Evolutionary conservation across 805 yeast species (phyloP), one percentile per base, ranked within the genome.

Genomic region (Diddensiella caesifluorescens): DNA sequence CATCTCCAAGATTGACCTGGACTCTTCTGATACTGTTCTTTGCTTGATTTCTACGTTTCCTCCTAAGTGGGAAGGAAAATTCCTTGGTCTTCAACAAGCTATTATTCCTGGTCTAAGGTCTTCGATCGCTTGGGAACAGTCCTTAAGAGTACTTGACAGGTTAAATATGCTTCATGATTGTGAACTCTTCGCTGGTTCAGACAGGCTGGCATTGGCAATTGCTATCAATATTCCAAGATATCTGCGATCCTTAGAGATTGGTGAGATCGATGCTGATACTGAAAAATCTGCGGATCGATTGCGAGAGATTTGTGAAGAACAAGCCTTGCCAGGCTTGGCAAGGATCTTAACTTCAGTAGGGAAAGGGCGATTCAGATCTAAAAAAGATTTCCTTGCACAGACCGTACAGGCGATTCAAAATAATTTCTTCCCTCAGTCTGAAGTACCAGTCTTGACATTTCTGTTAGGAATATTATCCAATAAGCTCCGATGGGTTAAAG

Each of bases 51-150:
- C 92, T 0, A 83, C 92, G 0, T 92, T 89, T 57, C 99, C 99
- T 0, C 79, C 92, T 0, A 82, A 84, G 44, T 92, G 97, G 98
- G 95, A 89, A 56, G 95, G 97, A 1, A 74, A 79, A 43, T 92
- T 88, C 60, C 90, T 82, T 55, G 97, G 97, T 0, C 66, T 92
- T 4, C 95, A 88, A 54, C 80, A 75, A 34, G 71, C 83, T 15
- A 77, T 89, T 0, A 68, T 87, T 73, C 75, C 79, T 35, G 99
- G 99, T 0, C 65, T 94, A 43, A 66, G 95, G 40, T 88, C 97
- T 0, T 68, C 88, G 1, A 76, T 78, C 38, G 75, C 96, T 0
- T 83, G 80, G 67, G 94, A 85, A 6, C 79, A 84, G 9, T 75
- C 95, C 1, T 65, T 87, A 53, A 75, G 74, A 45, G 73, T 90